Evolutionary conservation across 805 yeast genomes (phyloP), one percentile per base, ranked within the genome.

Genomic region (Teunomyces kruisii): DNA sequence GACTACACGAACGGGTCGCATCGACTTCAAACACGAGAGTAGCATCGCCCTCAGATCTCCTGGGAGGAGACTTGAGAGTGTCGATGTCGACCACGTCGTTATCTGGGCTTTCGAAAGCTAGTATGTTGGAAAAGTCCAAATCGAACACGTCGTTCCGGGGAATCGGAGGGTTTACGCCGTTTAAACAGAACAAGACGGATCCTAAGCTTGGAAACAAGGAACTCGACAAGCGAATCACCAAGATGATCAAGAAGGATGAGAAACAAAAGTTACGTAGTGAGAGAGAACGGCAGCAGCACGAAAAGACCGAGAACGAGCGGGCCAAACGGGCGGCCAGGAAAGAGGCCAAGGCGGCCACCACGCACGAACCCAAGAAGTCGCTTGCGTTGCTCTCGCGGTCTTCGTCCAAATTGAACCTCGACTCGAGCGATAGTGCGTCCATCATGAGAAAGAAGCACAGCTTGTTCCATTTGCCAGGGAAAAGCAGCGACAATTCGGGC

Each of bases 141-240:
- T 44, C 55, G 8, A 54, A 50, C 39, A 39, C 60, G 14, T 53
- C 63, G 31, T 56, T 65, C 39, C 51, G 65, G 5, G 56, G 60
- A 6, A 51, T 65, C 5, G 45, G 56, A 9, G 57, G 60, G 4
- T 52, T 68, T 17, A 58, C 67, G 0, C 66, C 73, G 4, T 65
- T 68, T 50, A 67, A 58, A 42, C 61, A 54, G 7, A 50, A 46
- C 28, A 56, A 59, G 39, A 44, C 55, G 5, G 65, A 59, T 9
- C 45, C 58, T 4, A 53, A 54, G 26, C 37, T 52, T 29, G 47
- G 47, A 32, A 64, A 59, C 49, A 54, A 56, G 33, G 69, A 66
- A 31, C 40, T 67, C 9, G 73, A 68, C 49, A 62, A 56, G 49
- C 51, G 63, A 28, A 62, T 67, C 16, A 56, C 66, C n/a, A 65